These are phyloP conservation scores for Pleurotus citrinopileatus DNA, from an alignment of 768 basidiomycete genomes.

Conservation along the genomic window DNA sequence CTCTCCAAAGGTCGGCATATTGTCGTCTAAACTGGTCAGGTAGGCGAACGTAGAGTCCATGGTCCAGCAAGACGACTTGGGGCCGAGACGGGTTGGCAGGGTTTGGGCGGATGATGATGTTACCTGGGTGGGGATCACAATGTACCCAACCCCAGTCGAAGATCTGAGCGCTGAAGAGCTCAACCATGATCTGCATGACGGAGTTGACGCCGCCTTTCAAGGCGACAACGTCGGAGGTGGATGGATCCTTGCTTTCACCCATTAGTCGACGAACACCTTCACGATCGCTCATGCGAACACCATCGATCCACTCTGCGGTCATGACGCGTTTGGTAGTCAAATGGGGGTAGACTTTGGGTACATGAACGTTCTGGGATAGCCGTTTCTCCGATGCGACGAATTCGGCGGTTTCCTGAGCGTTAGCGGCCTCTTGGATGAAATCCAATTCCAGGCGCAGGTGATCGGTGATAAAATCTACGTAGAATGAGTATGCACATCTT, in stretches of 20 bases:
- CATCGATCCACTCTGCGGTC: slow-evolving; percentile 84
- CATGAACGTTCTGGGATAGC: slow-evolving; percentile 68
- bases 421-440: slow-evolving; percentile 76
- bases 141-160: slow-evolving; percentile 92
- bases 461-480: slow-evolving; percentile 70
- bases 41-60: slow-evolving; percentile 84
- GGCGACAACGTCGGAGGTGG: slow-evolving; percentile 17
- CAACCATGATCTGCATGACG: slow-evolving; percentile 85
- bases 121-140: slow-evolving; percentile 76
- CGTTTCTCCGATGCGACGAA: slow-evolving; percentile 70
- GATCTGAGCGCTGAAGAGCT: slow-evolving; percentile 85
- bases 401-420: slow-evolving; percentile 66
- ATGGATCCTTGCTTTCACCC: slow-evolving; percentile 37
- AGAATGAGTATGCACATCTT: neutral
- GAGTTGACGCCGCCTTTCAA: slow-evolving; percentile 59
- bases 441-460: slow-evolving; percentile 85
- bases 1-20: slow-evolving; percentile 78
- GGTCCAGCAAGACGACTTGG: slow-evolving; percentile 85
- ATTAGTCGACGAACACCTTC: slow-evolving; percentile 53
- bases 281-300: slow-evolving; percentile 70
- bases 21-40: slow-evolving; percentile 65
- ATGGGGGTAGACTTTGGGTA: slow-evolving; percentile 72
- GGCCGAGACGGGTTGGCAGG: slow-evolving; percentile 41
- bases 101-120: slow-evolving; percentile 69
- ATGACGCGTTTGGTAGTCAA: slow-evolving; percentile 77